Percentiles rank a stretch among this genome's conserved stretches.
Evolutionary conservation across 371 early-diverging fungal species (phyloP).

Genomic region (Saksenaea vasiformis): DNA sequence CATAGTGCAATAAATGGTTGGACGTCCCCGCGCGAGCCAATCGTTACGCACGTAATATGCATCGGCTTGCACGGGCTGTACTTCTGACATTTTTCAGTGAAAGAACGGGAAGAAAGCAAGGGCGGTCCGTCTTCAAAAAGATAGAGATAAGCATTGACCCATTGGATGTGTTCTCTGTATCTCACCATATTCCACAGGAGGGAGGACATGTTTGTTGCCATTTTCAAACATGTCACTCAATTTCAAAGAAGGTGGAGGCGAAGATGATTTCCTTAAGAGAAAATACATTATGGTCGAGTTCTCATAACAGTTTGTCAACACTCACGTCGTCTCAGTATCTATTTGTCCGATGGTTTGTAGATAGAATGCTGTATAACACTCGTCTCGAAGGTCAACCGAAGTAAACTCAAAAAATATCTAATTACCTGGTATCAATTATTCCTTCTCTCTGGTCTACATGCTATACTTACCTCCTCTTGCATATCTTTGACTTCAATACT

Average conservation of each 20-base stretch:
- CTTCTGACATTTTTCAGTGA: not conserved
- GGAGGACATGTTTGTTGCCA: constrained; percentile 29
- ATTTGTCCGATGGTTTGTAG: not conserved
- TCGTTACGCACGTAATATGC: constrained; percentile 79
- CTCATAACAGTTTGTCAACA: too few species aligned
- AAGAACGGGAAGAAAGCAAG: constrained; percentile 2
- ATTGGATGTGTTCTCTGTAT: too few species aligned
- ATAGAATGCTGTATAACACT: constrained; percentile 27
- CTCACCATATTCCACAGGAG: constrained; percentile 37
- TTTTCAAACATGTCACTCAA: constrained; percentile 24
- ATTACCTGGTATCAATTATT: not conserved
- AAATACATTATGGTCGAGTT: too few species aligned
- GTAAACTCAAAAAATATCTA: constrained; percentile 48
- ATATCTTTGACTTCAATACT: constrained; percentile 32
- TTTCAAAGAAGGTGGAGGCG: constrained; percentile 7
- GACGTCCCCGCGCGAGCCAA: constrained; percentile 88
- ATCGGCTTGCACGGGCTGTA: constrained; percentile 47
- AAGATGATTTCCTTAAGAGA: not conserved
- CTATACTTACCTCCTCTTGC: constrained; percentile 31
- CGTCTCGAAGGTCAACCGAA: constrained; percentile 27
- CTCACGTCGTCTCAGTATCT: not conserved
- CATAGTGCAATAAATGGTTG: constrained; percentile 86
- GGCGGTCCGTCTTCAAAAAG: constrained; percentile 22
- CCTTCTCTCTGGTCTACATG: not conserved
- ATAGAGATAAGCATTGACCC: too few species aligned